Base-by-base conservation (phyloP, 1,284 basidiomycete genomes). In the Papiliotrema nemorosa region DNA sequence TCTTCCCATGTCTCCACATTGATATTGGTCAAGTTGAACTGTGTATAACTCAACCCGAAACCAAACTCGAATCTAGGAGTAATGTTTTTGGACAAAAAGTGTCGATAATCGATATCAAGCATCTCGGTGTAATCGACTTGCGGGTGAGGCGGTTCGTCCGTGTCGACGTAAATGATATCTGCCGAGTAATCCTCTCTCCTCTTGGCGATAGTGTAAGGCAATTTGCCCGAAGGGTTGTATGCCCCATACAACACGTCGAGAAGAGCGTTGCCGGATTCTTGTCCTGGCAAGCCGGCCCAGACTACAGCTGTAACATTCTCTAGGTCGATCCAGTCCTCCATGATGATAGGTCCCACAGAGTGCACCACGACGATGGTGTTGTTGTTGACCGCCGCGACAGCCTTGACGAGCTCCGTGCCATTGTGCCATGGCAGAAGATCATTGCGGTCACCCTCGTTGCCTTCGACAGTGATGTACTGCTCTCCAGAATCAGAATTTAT, bases 281-380 rank as follows among this genome's bases (percentile, higher is more conserved):
- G 81, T 13, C 89, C 89, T 12, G 83, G 81, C 20, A 73, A 37
- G 33, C 71, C 71, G 1, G 69, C 68, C 71, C 71, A 73, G 25
- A 76, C 54, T 3, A 76, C 70, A 0, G 81, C 87, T 9, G 85
- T 88, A 53, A 90, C 57, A 53, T 76, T 76, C 2, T 68, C 69
- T 54, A 75, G 71, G 50, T 89, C 83, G 55, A 88, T 83, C 88
- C 88, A 90, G 0, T 79, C 71, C 69, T 89, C 87, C 37, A 89
- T 59, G 52, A 84, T 82, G 26, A 87, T 74, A 0, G 86, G 84
- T 0, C 87, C 87, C 47, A 87, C 86, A 7, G 83, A 82, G 73
- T 92, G 84, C 21, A 86, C 79, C 31, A 92, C 80, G 16, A 93
- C 89, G 40, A 92, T 81, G 0, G 87, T 90, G 74, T 92, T 90